phyloP scores from a whole-genome alignment of 352 stramenopile genomes.

The Phytophthora sp. region DNA sequence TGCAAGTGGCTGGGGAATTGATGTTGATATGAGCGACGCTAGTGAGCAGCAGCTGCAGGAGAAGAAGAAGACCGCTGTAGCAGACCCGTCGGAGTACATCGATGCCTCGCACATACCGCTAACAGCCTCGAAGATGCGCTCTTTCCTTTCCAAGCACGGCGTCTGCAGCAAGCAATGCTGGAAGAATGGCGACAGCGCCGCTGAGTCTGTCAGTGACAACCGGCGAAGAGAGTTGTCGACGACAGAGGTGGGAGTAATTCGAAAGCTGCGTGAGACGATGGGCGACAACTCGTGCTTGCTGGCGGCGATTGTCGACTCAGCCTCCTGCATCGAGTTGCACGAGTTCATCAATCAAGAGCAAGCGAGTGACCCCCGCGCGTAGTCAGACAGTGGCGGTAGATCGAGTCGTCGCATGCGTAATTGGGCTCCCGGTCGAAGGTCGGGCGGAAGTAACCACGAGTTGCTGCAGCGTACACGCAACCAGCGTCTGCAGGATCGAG shows the following conservation, averaged over 20 bases:
- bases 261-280: constrained; percentile 59
- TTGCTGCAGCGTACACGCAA: constrained; percentile 69
- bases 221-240: constrained; percentile 1
- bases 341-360: constrained; percentile 47
- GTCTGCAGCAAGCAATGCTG: constrained; percentile 48
- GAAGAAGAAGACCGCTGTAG: neutral
- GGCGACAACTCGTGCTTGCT: constrained; percentile 76
- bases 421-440: constrained; percentile 45
- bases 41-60: neutral
- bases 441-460: constrained; percentile 57
- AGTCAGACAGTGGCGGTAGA: constrained; percentile 4
- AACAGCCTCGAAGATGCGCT: constrained; percentile 49
- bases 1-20: neutral
- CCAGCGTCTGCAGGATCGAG: constrained; percentile 65
- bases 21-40: neutral
- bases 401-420: constrained; percentile 30
- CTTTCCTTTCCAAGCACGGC: constrained; percentile 29
- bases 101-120: constrained; percentile 53
- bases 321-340: constrained; percentile 51
- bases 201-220: neutral
- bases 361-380: neutral
- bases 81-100: constrained; percentile 59
- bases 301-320: constrained; percentile 48
- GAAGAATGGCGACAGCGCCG: constrained; percentile 19
- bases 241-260: constrained; percentile 53